phyloP scores from a whole-genome alignment of 2,329 filamentous ascomycete genomes.

The Fusarium sp. region DNA sequence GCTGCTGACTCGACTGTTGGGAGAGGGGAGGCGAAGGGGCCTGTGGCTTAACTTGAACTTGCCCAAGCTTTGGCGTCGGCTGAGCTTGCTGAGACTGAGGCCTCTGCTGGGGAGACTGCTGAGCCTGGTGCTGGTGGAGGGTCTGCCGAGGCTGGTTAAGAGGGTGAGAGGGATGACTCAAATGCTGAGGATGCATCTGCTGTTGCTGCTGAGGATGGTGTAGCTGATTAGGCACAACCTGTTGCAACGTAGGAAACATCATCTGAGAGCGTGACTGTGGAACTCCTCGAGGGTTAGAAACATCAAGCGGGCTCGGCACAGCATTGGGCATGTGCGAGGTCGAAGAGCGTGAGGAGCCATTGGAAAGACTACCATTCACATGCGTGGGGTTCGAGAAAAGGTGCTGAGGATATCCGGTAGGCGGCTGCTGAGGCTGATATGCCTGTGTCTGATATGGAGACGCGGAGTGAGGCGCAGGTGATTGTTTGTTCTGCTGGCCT shows the following conservation, averaged over 20 bases:
- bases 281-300: constrained; percentile 57
- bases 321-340: constrained; percentile 61
- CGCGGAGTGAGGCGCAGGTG: constrained; percentile 64
- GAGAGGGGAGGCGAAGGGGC: constrained; percentile 49
- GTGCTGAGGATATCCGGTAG: constrained; percentile 63
- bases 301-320: constrained; percentile 60
- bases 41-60: constrained; percentile 49
- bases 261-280: constrained; percentile 59
- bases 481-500: constrained; percentile 65
- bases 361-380: constrained; percentile 60
- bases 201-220: constrained; percentile 57
- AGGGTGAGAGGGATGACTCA: constrained; percentile 45
- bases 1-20: constrained; percentile 45
- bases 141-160: constrained; percentile 44
- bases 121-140: constrained; percentile 45
- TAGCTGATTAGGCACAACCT: constrained; percentile 57
- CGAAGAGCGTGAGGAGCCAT: constrained; percentile 59
- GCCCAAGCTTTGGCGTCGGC: constrained; percentile 47
- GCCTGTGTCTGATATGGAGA: constrained; percentile 66
- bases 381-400: constrained; percentile 62
- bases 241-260: constrained; percentile 51
- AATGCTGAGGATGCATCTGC: constrained; percentile 49
- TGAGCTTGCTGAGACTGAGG: constrained; percentile 54
- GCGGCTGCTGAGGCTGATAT: constrained; percentile 64
- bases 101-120: constrained; percentile 49